These are phyloP conservation scores for Graphilbum ipis-grandicollis DNA, from an alignment of 2,329 filamentous ascomycete species.

Conservation along the genomic window DNA sequence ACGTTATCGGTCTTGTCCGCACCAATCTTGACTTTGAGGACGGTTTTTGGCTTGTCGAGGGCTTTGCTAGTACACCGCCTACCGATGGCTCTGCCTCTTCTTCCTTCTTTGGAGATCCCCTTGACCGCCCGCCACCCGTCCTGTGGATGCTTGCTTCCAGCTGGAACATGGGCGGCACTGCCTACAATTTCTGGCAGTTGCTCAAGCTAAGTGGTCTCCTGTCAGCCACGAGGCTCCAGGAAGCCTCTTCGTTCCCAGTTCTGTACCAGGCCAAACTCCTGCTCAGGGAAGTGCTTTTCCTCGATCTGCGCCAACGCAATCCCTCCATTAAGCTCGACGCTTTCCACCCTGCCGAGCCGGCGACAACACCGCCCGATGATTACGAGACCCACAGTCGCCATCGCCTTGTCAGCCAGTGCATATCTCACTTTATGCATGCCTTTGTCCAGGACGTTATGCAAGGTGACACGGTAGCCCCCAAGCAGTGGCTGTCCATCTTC, in stretches of 20 bases:
- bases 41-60: conserved; percentile 40
- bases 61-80: conserved; percentile 23
- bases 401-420: conserved; percentile 30
- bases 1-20: conserved; percentile 23
- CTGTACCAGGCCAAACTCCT: conserved; percentile 37
- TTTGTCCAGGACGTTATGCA: conserved; percentile 29
- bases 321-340: conserved; percentile 24
- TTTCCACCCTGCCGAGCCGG: conserved; percentile 15
- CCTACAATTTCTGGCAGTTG: conserved; percentile 34
- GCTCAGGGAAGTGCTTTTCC: conserved; percentile 35
- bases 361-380: conserved; percentile 22
- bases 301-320: conserved; percentile 31
- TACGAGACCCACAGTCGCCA: conserved; percentile 28
- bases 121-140: conserved; percentile 27
- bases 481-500: conserved; percentile 33
- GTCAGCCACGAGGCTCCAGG: conserved; percentile 28
- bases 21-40: conserved; percentile 34
- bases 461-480: conserved; percentile 20
- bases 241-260: conserved; percentile 29
- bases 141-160: conserved; percentile 32
- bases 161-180: conserved; percentile 28
- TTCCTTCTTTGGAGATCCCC: conserved; percentile 18
- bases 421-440: conserved; percentile 32
- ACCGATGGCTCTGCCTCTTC: conserved; percentile 20
- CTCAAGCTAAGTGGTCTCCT: conserved; percentile 31